Percentiles rank a stretch among this genome's conserved stretches.
These are phyloP conservation scores for Leccinum broughii DNA, from an alignment of 768 basidiomycete species.

Conservation along the genomic window DNA sequence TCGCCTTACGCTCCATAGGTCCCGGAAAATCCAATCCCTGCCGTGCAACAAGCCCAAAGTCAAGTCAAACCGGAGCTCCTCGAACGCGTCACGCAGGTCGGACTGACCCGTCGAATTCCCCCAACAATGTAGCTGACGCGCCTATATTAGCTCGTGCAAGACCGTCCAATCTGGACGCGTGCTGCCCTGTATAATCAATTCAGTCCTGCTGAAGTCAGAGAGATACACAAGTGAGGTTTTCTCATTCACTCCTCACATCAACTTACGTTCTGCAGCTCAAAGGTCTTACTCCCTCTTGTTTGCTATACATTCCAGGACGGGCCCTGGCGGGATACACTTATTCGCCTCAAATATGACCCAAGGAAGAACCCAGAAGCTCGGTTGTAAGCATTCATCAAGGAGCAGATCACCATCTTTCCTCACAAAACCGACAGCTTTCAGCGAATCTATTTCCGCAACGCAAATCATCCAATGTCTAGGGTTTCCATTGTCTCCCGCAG, in stretches of 20 bases:
- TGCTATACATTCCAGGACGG: constrained; percentile 93
- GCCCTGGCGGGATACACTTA: constrained; percentile 88
- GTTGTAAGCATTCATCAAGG: constrained; percentile 56
- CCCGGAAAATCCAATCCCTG: constrained; percentile 62
- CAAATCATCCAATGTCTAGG: constrained; percentile 75
- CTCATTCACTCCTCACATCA: neutral
- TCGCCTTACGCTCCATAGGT: constrained; percentile 39
- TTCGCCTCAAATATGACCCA: constrained; percentile 90
- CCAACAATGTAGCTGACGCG: constrained; percentile 10
- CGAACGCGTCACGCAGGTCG: constrained; percentile 54
- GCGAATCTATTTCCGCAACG: constrained; percentile 86
- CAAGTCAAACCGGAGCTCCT: constrained; percentile 57
- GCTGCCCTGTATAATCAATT: constrained; percentile 84
- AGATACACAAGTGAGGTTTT: constrained; percentile 68
- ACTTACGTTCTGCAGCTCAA: constrained; percentile 55
- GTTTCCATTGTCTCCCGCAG: constrained; percentile 73
- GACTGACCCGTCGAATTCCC: neutral
- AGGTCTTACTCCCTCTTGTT: constrained; percentile 74
- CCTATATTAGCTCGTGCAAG: constrained; percentile 59
- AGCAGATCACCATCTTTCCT: neutral
- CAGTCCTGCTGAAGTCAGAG: constrained; percentile 59
- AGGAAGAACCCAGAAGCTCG: constrained; percentile 68
- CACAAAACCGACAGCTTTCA: constrained; percentile 70
- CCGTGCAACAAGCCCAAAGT: constrained; percentile 59
- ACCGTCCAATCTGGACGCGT: constrained; percentile 90